Evolutionary conservation across 2,329 filamentous ascomycete genomes (phyloP), one percentile per base, ranked within the genome.

Genomic region (Epichloe hybrida): DNA sequence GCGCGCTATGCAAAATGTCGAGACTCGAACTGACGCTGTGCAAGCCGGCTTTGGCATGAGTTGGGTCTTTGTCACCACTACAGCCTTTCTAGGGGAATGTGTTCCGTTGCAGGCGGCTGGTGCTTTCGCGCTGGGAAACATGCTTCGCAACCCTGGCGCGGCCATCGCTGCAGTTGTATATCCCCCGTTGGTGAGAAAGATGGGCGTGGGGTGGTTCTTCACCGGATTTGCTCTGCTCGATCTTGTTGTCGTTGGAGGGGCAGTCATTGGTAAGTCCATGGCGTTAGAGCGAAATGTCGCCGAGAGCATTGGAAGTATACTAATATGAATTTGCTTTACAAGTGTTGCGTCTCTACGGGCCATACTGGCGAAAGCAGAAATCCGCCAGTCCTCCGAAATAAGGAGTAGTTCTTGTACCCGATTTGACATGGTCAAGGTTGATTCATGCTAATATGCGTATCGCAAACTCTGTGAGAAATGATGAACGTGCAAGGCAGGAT

Each of bases 11-110:
- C 15, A n/a, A 11, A 21, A 20, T 46, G 12, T 17, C 31, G 23
- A 42, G 6, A 13, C 7, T 23, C 11, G 5, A 50, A 35, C 15
- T 44, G 21, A 54, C 50, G 39, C 45, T 53, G 50, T 45, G 49
- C 44, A 17, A 50, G 59, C 60, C 52, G 60, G 64, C 4, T 61
- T 69, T 36, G 67, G 67, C 6, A 66, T 68, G 52, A 66, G 66
- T 6, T 67, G 69, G 54, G 68, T 71, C 42, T 69, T 71, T 51
- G 65, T 71, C 17, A 64, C 67, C 3, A 69, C 62, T 21, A 69
- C 67, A 0, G 65, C 66, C 1, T 72, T 68, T 53, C 62, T 69
- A 40, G 70, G 12, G 11, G 66, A 70, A 51, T 69, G 64, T 49
- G 62, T 66, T 2, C 63, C 65, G 9, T 55, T 63, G 42, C 65